These are phyloP conservation scores for Phytophthora pluvialis DNA, from an alignment of 352 stramenopile genomes.

Conservation along the genomic window DNA sequence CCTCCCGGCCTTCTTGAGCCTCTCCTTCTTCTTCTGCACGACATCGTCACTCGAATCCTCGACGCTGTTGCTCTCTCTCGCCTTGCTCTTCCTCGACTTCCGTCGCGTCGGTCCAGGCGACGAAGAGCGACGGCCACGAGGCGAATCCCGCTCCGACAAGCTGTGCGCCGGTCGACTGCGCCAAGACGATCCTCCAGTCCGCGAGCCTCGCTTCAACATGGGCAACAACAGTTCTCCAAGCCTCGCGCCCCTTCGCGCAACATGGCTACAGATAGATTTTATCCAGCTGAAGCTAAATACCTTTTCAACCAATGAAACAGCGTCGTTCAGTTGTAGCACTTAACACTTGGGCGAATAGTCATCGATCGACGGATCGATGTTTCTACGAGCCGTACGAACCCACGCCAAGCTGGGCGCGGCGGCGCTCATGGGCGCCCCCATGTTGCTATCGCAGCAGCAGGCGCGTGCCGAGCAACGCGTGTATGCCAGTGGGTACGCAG, in stretches of 20 bases:
- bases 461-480: conserved; percentile 61
- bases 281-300: not conserved
- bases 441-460: conserved; percentile 37
- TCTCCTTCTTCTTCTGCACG: conserved; percentile 27
- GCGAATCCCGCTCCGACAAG: conserved; percentile 10
- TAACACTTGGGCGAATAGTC: conserved; percentile 16
- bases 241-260: conserved; percentile 20
- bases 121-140: conserved; percentile 10
- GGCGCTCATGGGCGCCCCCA: conserved; percentile 44
- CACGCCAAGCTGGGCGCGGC: conserved; percentile 44
- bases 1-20: conserved; percentile 42
- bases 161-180: conserved; percentile 11
- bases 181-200: conserved; percentile 7
- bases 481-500: conserved; percentile 68
- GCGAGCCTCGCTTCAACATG: conserved; percentile 30
- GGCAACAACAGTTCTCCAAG: too few species aligned
- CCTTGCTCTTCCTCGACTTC: conserved; percentile 8
- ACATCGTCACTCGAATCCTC: conserved; percentile 16
- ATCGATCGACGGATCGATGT: conserved; percentile 48
- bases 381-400: conserved; percentile 43
- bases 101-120: conserved; percentile 6
- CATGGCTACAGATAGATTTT: conserved; percentile 30
- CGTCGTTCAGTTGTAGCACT: conserved; percentile 19
- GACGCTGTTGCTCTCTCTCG: conserved; percentile 7
- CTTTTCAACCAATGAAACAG: conserved; percentile 18